A percentile compares a stretch with the other conserved stretches of the same genome.
These are phyloP conservation scores for Blastocystis sp. DNA, from an alignment of 352 stramenopile genomes.

Conservation along the genomic window DNA sequence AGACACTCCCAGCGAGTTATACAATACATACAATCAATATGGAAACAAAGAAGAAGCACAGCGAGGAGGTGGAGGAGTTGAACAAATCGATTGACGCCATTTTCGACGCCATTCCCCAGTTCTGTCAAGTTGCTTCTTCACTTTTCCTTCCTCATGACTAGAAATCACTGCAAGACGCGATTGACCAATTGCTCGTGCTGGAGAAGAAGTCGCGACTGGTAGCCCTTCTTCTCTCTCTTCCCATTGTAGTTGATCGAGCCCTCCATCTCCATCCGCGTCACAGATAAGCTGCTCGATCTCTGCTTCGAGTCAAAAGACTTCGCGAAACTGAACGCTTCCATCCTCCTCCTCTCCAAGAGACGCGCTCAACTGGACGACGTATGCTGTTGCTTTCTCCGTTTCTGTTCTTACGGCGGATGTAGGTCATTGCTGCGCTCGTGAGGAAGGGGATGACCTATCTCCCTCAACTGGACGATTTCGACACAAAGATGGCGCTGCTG, in stretches of 20 bases:
- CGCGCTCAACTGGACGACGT: slow-evolving; percentile 60
- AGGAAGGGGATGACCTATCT: slow-evolving; percentile 49
- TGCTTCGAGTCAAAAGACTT: slow-evolving; percentile 16
- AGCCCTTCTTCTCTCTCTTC: not conserved
- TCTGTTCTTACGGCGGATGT: not conserved
- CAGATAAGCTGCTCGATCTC: slow-evolving; percentile 45
- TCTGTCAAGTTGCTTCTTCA: not conserved
- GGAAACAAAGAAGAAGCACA: not conserved
- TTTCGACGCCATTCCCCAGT: slow-evolving; percentile 5
- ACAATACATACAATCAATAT: slow-evolving; percentile 58
- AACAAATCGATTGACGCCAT: slow-evolving; percentile 48
- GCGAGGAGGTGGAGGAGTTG: slow-evolving; percentile 51
- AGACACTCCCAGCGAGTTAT: too few species aligned
- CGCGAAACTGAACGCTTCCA: slow-evolving; percentile 34
- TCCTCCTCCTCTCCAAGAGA: slow-evolving; percentile 59
- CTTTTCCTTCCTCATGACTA: not conserved
- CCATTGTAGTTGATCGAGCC: slow-evolving; percentile 60
- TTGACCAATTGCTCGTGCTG: slow-evolving; percentile 57
- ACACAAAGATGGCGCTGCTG: slow-evolving; percentile 15
- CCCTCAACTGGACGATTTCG: not conserved
- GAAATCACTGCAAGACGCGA: slow-evolving; percentile 53
- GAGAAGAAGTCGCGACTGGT: slow-evolving; percentile 61
- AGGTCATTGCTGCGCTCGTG: slow-evolving; percentile 28
- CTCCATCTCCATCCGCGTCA: slow-evolving; percentile 33
- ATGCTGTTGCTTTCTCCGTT: not conserved